phyloP scores from a whole-genome alignment of 768 basidiomycete species.

The Russula abietina region DNA sequence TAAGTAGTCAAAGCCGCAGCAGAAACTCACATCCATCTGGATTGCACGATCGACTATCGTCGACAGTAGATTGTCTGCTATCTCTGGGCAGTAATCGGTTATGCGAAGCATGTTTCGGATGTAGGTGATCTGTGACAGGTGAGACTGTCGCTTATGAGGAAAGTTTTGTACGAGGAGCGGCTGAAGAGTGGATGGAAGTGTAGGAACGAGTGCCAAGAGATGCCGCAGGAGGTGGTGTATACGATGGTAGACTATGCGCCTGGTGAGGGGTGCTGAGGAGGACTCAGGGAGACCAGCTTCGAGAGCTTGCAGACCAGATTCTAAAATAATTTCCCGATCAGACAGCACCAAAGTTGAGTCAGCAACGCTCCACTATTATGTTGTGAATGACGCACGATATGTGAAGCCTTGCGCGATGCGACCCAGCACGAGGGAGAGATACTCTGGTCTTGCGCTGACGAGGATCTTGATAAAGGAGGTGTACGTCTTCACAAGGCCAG shows the following conservation, averaged over 20 bases:
- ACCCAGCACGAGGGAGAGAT: constrained; percentile 74
- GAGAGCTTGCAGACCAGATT: constrained; percentile 64
- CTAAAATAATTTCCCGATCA: constrained; percentile 34
- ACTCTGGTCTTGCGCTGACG: constrained; percentile 86
- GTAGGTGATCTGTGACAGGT: constrained; percentile 76
- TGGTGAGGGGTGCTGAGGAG: constrained; percentile 66
- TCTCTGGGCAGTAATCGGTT: constrained; percentile 81
- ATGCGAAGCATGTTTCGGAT: constrained; percentile 83
- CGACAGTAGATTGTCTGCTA: constrained; percentile 76
- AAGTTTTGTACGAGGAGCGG: constrained; percentile 81
- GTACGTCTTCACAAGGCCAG: constrained; percentile 79
- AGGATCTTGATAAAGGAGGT: constrained; percentile 87
- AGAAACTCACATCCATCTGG: constrained; percentile 72
- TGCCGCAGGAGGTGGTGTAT: constrained; percentile 81
- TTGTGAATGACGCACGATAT: constrained; percentile 58
- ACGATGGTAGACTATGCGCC: constrained; percentile 78
- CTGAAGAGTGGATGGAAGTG: constrained; percentile 78
- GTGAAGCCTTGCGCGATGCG: constrained; percentile 84
- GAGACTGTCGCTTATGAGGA: constrained; percentile 88
- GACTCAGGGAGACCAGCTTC: constrained; percentile 53
- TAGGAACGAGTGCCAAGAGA: constrained; percentile 86
- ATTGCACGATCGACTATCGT: constrained; percentile 91
- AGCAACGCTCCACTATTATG: background rate
- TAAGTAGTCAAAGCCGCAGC: background rate
- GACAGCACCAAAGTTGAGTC: constrained; percentile 15